Evolutionary conservation across 768 basidiomycete species (phyloP), one percentile per base, ranked within the genome.

Genomic region (Collybia sordida): DNA sequence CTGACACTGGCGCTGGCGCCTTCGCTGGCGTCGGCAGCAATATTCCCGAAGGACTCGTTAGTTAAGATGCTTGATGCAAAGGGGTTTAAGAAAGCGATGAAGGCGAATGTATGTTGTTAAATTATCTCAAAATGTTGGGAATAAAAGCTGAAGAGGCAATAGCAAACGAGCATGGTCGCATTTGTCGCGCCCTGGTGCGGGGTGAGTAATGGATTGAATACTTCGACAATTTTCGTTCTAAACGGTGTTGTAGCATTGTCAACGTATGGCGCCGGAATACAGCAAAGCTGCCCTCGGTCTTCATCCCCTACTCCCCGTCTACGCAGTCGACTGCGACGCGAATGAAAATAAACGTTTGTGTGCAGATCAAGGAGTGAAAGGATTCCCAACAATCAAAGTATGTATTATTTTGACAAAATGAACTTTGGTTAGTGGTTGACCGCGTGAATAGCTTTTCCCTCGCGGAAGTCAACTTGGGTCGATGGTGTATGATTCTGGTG

Each of bases 131-230:
- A 17, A 44, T 47, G 15, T 15, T 38, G 49, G 31, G 19, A 19
- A n/a, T 18, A 7, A 6, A 39, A 45, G 1, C 47, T 38, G 27
- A 34, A 18, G 18, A 19, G 41, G 6, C 9, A 41, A 8, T 57
- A 92, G 90, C 73, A 80, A 69, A 88, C 90, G 25, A 81, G 77
- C 53, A 66, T 94, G 61, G 86, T 96, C 15, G 94, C 92, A 1
- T 97, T 95, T 62, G 88, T 94, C 11, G 94, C 94, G n/a, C 90
- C 93, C 3, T 96, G 93, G 94, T 93, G 90, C 61, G 90, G 88
- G 56, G 88, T 90, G 65, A 64, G 87, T 72, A 14, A 18, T 21
- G 15, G 41, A 27, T 4, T 8, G 23, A 17, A 25, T 21, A 27
- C 14, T 21, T 39, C 46, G n/a, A 14, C 9, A 31, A 11, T 11